These are phyloP conservation scores for Peronospora belbahrii DNA, from an alignment of 352 stramenopile genomes.

Conservation along the genomic window DNA sequence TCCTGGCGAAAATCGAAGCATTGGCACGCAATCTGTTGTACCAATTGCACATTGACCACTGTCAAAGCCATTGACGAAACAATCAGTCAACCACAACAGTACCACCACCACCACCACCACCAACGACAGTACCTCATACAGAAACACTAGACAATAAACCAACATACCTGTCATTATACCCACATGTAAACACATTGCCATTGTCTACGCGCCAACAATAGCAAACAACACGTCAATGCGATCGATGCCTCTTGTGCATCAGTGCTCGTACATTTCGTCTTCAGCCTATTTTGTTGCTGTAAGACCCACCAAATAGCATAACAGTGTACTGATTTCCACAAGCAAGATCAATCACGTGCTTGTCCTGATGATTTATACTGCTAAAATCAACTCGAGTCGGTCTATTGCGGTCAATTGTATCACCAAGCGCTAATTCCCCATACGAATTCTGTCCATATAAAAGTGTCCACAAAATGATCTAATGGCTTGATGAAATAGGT, in stretches of 20 bases:
- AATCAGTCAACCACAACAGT: too few relatives aligned
- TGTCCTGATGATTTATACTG: constrained; percentile 17
- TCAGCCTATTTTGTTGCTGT: too few relatives aligned
- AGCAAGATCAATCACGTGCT: constrained; percentile 68
- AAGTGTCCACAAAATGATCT: not conserved
- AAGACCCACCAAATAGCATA: constrained; percentile 62
- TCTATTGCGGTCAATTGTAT: constrained; percentile 56
- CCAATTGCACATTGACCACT: constrained; percentile 88
- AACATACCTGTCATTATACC: constrained; percentile 88
- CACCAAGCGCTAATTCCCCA: constrained; percentile 85
- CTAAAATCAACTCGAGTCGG: constrained; percentile 39
- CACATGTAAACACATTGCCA: constrained; percentile 82
- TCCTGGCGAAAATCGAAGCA: constrained; percentile 35
- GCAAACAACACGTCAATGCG: too few relatives aligned
- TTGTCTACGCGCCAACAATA: too few relatives aligned
- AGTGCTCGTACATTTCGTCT: not conserved
- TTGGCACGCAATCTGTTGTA: constrained; percentile 62
- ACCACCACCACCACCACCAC: too few relatives aligned
- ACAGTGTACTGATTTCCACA: constrained; percentile 89
- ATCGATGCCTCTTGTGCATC: too few relatives aligned
- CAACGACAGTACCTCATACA: too few relatives aligned
- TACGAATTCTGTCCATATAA: constrained; percentile 90
- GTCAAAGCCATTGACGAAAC: too few relatives aligned
- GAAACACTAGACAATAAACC: too few relatives aligned
- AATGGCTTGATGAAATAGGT: too few relatives aligned